Evolutionary conservation across 306 rosid species (phyloP).

Genomic region (Ormosia emarginata): DNA sequence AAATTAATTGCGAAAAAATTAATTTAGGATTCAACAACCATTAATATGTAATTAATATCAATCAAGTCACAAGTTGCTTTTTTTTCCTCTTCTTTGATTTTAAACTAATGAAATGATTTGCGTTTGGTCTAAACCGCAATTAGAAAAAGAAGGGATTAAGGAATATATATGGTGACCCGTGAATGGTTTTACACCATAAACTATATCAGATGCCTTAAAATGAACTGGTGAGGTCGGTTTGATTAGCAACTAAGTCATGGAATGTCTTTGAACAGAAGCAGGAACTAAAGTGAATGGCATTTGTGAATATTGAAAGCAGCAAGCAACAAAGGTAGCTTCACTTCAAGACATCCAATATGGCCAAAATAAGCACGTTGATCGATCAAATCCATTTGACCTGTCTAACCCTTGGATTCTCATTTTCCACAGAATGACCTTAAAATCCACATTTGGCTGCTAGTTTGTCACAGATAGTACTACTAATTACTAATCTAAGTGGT

Average conservation of each 20-base stretch:
- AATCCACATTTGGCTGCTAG: not conserved
- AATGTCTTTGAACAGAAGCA: constrained; percentile 10
- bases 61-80: not conserved
- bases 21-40: not conserved
- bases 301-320: not conserved
- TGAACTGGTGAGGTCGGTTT: not conserved
- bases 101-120: not conserved
- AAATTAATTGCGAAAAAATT: not conserved
- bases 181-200: not conserved
- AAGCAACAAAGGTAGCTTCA: not conserved
- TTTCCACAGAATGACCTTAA: not conserved
- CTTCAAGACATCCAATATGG: not conserved
- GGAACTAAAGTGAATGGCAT: not conserved
- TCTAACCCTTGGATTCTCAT: not conserved
- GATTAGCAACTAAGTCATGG: not conserved
- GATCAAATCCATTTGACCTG: not conserved
- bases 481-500: not conserved
- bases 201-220: not conserved
- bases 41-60: not conserved
- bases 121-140: not conserved
- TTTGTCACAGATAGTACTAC: not conserved
- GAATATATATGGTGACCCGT: not conserved
- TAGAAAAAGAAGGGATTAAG: not conserved
- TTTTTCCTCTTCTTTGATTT: not conserved
- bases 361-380: not conserved